Evolutionary conservation across 2,329 filamentous ascomycete genomes (phyloP).

Genomic region (Fusarium nelsonii): DNA sequence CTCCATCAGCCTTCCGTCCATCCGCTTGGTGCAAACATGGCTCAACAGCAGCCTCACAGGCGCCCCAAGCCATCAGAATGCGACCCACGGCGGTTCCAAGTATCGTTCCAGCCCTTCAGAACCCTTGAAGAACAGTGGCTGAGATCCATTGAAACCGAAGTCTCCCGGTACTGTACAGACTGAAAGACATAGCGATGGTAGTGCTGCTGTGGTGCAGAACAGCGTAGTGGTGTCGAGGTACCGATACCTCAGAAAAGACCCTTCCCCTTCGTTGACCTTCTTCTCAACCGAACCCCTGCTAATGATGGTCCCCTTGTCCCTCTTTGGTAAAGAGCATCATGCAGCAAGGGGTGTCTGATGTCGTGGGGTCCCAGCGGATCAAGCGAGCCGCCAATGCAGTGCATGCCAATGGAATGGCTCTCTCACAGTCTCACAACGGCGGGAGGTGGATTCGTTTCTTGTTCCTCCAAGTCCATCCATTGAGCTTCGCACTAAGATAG

Average conservation of each 20-base stretch:
- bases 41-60: constrained; percentile 48
- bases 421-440: constrained; percentile 43
- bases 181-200: constrained; percentile 9
- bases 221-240: constrained; percentile 30
- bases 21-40: constrained; percentile 41
- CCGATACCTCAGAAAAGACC: constrained; percentile 41
- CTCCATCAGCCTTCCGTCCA: constrained; percentile 45
- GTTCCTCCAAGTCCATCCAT: constrained; percentile 29
- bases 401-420: constrained; percentile 44
- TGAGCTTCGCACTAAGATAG: constrained; percentile 42
- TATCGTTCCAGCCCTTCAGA: constrained; percentile 34
- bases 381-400: constrained; percentile 47
- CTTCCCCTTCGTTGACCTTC: constrained; percentile 40
- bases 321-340: constrained; percentile 37
- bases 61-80: constrained; percentile 16
- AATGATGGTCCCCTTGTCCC: constrained; percentile 37
- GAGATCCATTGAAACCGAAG: constrained; percentile 35
- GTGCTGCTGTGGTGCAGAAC: constrained; percentile 2
- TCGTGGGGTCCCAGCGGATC: constrained; percentile 48
- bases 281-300: constrained; percentile 40
- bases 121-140: constrained; percentile 15
- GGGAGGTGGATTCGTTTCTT: constrained; percentile 37
- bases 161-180: constrained; percentile 39
- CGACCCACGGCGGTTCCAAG: constrained; percentile 18
- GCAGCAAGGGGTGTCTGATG: constrained; percentile 42